Evolutionary conservation across 1,284 basidiomycete species (phyloP).

Genomic region (Anthracocystis walkeri): DNA sequence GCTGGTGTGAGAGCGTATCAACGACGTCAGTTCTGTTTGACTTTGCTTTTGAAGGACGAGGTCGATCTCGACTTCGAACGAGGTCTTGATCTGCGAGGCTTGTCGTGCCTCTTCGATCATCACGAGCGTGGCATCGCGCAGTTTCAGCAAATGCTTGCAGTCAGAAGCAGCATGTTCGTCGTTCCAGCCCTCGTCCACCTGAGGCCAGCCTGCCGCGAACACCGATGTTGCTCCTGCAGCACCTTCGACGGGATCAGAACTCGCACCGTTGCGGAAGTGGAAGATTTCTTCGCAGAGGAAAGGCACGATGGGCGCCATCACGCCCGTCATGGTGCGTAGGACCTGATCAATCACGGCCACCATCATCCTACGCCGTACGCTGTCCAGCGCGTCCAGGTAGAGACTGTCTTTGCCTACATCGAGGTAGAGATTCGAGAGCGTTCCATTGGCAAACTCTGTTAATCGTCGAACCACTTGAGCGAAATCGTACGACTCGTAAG

Average conservation of each 20-base stretch:
- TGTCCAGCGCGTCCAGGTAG: slow-evolving; percentile 78
- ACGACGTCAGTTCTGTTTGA: slow-evolving; percentile 3
- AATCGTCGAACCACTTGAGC: slow-evolving; percentile 75
- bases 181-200: slow-evolving; percentile 34
- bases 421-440: slow-evolving; percentile 80
- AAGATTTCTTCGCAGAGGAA: slow-evolving; percentile 92
- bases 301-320: slow-evolving; percentile 88
- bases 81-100: slow-evolving; percentile 38
- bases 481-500: slow-evolving; percentile 84
- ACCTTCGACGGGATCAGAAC: slow-evolving; percentile 47
- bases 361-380: slow-evolving; percentile 76
- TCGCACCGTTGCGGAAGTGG: slow-evolving; percentile 70
- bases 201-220: slow-evolving; percentile 60
- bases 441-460: slow-evolving; percentile 71
- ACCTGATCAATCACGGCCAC: slow-evolving; percentile 82
- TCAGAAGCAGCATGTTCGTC: slow-evolving; percentile 25
- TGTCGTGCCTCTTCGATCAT: slow-evolving; percentile 57
- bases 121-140: slow-evolving; percentile 39
- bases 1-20: background rate
- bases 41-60: slow-evolving; percentile 14
- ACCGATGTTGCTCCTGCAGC: slow-evolving; percentile 38
- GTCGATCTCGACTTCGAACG: slow-evolving; percentile 56
- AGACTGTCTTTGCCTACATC: slow-evolving; percentile 91
- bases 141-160: slow-evolving; percentile 30
- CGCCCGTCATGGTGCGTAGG: slow-evolving; percentile 77